phyloP scores from a whole-genome alignment of 768 basidiomycete species.

The Tulasnella sp. region DNA sequence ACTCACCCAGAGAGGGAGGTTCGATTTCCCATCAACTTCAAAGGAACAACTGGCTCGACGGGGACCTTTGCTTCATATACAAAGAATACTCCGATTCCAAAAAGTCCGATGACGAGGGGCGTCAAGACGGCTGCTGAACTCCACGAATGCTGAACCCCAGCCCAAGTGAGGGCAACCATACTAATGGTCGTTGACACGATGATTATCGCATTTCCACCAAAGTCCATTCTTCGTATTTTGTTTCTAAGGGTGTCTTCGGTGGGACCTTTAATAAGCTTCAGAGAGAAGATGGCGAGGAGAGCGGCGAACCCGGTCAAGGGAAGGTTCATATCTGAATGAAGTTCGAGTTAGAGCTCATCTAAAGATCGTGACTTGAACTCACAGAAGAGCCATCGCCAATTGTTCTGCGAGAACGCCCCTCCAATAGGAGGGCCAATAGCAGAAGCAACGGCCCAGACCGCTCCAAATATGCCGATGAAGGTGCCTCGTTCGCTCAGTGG shows the following conservation, averaged over 20 bases:
- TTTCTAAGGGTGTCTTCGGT: neutral
- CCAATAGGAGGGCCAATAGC: slow-evolving; percentile 34
- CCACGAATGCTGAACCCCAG: slow-evolving; percentile 47
- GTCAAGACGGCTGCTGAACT: slow-evolving; percentile 42
- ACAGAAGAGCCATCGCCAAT: slow-evolving; percentile 48
- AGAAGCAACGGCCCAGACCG: slow-evolving; percentile 39
- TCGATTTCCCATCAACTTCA: slow-evolving; percentile 37
- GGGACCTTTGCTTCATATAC: slow-evolving; percentile 8
- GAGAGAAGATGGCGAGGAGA: neutral
- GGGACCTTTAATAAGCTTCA: neutral
- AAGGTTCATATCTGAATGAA: neutral
- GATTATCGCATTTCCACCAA: slow-evolving; percentile 36
- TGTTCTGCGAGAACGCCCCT: slow-evolving; percentile 39
- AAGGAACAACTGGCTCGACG: slow-evolving; percentile 32
- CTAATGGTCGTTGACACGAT: slow-evolving; percentile 42
- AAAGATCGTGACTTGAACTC: neutral
- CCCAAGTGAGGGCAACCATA: slow-evolving; percentile 41
- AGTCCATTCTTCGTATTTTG: neutral
- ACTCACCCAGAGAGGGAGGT: slow-evolving; percentile 39
- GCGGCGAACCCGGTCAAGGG: slow-evolving; percentile 4
- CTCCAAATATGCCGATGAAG: slow-evolving; percentile 41
- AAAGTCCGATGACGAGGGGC: slow-evolving; percentile 45
- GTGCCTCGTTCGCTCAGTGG: slow-evolving; percentile 48
- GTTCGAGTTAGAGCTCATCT: neutral
- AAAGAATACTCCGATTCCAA: slow-evolving; percentile 34